phyloP scores from a whole-genome alignment of 2,329 filamentous ascomycete genomes.

The Aspergillus sergii region DNA sequence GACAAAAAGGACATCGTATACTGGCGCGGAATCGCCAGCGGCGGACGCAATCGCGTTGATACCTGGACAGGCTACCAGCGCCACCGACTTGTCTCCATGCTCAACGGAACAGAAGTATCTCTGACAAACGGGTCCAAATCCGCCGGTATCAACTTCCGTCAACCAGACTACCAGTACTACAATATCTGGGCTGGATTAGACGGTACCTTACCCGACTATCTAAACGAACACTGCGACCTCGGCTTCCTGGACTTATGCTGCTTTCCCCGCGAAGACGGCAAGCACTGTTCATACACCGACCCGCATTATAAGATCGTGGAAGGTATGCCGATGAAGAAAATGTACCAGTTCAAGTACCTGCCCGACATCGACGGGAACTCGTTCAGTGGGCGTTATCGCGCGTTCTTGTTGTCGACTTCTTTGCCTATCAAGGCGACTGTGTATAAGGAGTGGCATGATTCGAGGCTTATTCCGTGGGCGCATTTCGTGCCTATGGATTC shows the following conservation, averaged over 20 bases:
- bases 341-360: slow-evolving; percentile 65
- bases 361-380: slow-evolving; percentile 77
- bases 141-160: slow-evolving; percentile 31
- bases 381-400: slow-evolving; percentile 69
- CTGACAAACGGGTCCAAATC: slow-evolving; percentile 49
- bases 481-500: slow-evolving; percentile 84
- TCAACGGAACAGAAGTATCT: slow-evolving; percentile 64
- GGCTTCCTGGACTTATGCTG: slow-evolving; percentile 50
- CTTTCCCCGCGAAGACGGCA: slow-evolving; percentile 39
- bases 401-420: slow-evolving; percentile 69
- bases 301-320: slow-evolving; percentile 40
- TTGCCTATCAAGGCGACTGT: slow-evolving; percentile 77
- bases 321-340: slow-evolving; percentile 35
- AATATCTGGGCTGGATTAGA: slow-evolving; percentile 31
- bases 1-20: slow-evolving; percentile 45
- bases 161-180: slow-evolving; percentile 47
- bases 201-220: slow-evolving; percentile 42
- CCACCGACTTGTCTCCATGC: slow-evolving; percentile 74
- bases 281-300: slow-evolving; percentile 51
- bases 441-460: slow-evolving; percentile 81
- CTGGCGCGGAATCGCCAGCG: slow-evolving; percentile 53
- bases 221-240: slow-evolving; percentile 42
- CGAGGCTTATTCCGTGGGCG: slow-evolving; percentile 72
- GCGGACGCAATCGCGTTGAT: slow-evolving; percentile 48
- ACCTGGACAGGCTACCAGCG: slow-evolving; percentile 76